Base-by-base conservation (phyloP, 805 yeast genomes). In the Candida argentea region DNA sequence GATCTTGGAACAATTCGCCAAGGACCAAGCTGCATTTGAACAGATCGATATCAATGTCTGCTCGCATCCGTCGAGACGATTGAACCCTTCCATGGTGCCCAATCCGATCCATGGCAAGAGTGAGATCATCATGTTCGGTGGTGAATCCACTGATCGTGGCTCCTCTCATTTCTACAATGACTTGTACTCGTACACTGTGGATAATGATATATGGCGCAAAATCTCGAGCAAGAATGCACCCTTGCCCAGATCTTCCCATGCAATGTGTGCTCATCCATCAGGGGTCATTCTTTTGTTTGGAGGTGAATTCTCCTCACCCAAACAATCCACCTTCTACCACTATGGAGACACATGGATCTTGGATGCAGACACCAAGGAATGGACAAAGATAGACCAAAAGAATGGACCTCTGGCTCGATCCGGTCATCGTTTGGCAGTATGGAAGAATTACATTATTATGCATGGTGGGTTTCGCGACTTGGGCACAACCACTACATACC, bases 231-330 rank as follows among this genome's bases (percentile, higher is more conserved):
- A 81, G 42, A 89, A 89, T 47, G 55, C 93, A 0, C 98, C 98
- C 10, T 70, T 87, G 48, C 95, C 95, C 1, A 62, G 98, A 37
- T 82, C 94, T 0, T 85, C 95, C 0, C 95, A 93, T 41, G 82
- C 94, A 1, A 82, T 87, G 84, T 77, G 87, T 36, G 78, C 83
- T 1, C 97, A 89, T 53, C 94, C 95, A 1, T 73, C 86, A 2
- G 97, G 97, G 7, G 61, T 87, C 2, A 69, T 84, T 16, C 51
- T 89, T 34, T 55, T 89, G 63, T 91, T 85, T 57, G 98, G 97
- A 27, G 98, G 98, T 44, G 98, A 89, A 55, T 89, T 91, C 43
- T 83, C 95, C 2, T 82, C 94, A 10, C 97, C 97, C 3, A 89
- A 89, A 44, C 98, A 89, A 52, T 74, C 84, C 28, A 85, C 95